A percentile compares a stretch with the other conserved stretches of the same genome.
These are phyloP conservation scores for Spinacia oleracea DNA, from an alignment of 179 eudicot genomes.

Conservation along the genomic window DNA sequence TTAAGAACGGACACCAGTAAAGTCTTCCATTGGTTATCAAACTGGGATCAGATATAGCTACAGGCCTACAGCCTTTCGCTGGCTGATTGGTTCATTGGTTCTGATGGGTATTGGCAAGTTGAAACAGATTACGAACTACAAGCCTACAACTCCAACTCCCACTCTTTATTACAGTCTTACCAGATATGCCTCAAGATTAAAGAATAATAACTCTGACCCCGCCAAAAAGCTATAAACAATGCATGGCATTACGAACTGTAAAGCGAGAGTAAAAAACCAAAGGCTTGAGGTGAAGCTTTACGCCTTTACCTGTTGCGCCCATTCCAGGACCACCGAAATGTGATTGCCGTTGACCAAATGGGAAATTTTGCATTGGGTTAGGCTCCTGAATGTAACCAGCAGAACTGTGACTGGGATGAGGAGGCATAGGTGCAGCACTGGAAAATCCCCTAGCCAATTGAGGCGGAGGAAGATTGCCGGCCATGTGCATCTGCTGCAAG, in stretches of 20 bases:
- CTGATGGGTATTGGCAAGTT: no score
- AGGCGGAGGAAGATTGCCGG: conserved; percentile 54
- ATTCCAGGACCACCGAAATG: conserved; percentile 61
- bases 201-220: background rate
- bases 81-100: no score
- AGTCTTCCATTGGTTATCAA: no score
- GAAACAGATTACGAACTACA: background rate
- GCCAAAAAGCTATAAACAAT: background rate
- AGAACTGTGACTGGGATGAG: conserved; percentile 49
- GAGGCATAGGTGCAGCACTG: conserved; percentile 49
- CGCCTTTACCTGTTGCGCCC: conserved; percentile 65
- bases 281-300: conserved; percentile 25
- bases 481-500: conserved; percentile 73
- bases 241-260: background rate
- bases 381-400: conserved; percentile 52
- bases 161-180: background rate
- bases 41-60: background rate
- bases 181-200: background rate
- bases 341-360: conserved; percentile 60
- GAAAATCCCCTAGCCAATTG: conserved; percentile 49
- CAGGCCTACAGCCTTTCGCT: background rate
- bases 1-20: no score
- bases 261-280: background rate
- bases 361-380: conserved; percentile 59
- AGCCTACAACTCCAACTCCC: background rate